Evolutionary conservation across 306 rosid species (phyloP).

Genomic region (Castanea mollissima): DNA sequence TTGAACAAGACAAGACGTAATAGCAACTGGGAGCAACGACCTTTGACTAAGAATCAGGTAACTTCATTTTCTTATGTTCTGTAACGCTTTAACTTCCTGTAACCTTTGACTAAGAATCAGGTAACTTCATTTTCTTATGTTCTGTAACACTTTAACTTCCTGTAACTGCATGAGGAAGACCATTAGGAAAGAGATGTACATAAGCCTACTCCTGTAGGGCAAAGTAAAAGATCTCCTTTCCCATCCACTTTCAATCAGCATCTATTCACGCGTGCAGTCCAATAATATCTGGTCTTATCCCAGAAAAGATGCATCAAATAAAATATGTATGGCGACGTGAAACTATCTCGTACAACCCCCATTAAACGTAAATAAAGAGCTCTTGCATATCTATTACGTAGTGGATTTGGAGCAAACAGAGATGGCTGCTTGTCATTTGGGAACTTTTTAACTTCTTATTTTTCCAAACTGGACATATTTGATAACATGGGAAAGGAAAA

Average conservation of each 20-base stretch:
- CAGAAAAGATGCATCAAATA: no score
- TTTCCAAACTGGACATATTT: no score
- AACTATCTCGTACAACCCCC: no score
- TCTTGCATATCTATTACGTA: no score
- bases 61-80: conserved; percentile 11
- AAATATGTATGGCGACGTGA: no score
- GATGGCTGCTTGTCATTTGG: no score
- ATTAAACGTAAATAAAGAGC: no score
- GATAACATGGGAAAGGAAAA: no score
- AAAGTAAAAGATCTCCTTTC: not conserved
- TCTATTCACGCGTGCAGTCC: not conserved
- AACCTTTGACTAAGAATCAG: conserved; percentile 75
- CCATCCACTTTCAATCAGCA: not conserved
- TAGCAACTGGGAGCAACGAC: conserved; percentile 96
- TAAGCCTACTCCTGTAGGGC: not conserved
- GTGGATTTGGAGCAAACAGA: no score
- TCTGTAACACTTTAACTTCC: not conserved
- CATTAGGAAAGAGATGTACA: not conserved
- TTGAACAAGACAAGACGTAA: conserved; percentile 90
- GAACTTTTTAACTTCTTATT: no score
- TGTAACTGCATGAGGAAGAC: not conserved
- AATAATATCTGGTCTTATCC: no score
- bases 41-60: conserved; percentile 81
- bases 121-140: conserved; percentile 33
- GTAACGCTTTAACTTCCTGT: not conserved